A percentile compares a stretch with the other conserved stretches of the same genome.
Conservation (phyloP, 2,329 filamentous ascomycete species). For the Trichoderma sp. region DNA sequence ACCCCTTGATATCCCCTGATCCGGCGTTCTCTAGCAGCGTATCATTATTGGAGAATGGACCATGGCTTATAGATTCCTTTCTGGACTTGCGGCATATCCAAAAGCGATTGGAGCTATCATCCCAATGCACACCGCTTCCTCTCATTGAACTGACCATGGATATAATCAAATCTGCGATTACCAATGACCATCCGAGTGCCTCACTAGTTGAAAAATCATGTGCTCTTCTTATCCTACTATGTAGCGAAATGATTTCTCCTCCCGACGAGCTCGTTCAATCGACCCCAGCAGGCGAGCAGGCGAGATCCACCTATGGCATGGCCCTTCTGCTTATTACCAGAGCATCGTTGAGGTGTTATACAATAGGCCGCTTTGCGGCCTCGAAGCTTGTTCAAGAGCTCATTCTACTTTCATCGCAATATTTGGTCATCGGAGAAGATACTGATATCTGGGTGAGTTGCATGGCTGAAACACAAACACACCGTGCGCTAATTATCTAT, state of each 20-base stretch:
- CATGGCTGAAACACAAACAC: neutral
- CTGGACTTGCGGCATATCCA: constrained; percentile 46
- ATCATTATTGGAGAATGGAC: constrained; percentile 44
- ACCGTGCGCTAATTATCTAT: constrained; percentile 29
- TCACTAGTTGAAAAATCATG: constrained; percentile 41
- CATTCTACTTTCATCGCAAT: constrained; percentile 39
- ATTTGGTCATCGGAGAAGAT: constrained; percentile 36
- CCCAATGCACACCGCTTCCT: constrained; percentile 37
- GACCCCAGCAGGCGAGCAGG: constrained; percentile 33
- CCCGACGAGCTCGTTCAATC: constrained; percentile 37
- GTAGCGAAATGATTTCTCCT: constrained; percentile 43
- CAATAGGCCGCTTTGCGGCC: constrained; percentile 44
- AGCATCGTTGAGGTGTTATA: constrained; percentile 37
- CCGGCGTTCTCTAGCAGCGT: constrained; percentile 37
- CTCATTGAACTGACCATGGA: constrained; percentile 43
- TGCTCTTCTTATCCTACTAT: constrained; percentile 45
- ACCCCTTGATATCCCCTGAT: constrained; percentile 42
- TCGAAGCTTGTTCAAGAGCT: constrained; percentile 49
- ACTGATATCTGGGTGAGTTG: constrained; percentile 47
- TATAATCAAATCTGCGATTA: constrained; percentile 34
- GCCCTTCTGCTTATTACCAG: constrained; percentile 44
- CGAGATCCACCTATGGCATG: constrained; percentile 41
- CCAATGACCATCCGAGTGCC: constrained; percentile 25
- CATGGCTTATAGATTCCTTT: constrained; percentile 55
- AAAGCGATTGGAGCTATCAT: constrained; percentile 40